phyloP scores from a whole-genome alignment of 1,284 basidiomycete species.

The Puccinia hordei region DNA sequence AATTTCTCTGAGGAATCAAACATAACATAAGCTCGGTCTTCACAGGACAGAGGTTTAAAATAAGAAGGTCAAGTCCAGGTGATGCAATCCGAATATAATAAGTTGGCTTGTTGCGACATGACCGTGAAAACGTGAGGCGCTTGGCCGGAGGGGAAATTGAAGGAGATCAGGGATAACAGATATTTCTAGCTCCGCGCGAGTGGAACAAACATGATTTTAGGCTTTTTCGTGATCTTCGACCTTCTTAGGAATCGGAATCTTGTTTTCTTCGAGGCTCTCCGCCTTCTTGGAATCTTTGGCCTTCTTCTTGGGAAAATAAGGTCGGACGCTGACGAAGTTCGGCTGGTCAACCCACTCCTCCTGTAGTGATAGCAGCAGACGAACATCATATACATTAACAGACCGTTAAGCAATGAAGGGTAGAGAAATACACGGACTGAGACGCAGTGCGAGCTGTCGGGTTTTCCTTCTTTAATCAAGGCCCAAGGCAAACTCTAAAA shows the following conservation, averaged over 20 bases:
- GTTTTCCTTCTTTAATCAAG: background rate
- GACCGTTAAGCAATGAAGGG: background rate
- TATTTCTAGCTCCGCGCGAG: no score
- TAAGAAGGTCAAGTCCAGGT: background rate
- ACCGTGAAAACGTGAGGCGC: background rate
- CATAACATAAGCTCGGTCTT: background rate
- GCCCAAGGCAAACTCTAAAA: slow-evolving; percentile 10
- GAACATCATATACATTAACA: background rate
- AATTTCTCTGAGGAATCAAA: background rate
- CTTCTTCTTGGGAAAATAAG: no score
- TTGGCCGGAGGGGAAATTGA: background rate
- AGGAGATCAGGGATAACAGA: background rate
- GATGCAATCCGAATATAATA: slow-evolving; percentile 20
- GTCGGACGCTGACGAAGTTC: slow-evolving; percentile 18
- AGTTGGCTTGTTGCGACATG: background rate
- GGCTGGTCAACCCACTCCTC: slow-evolving; percentile 29
- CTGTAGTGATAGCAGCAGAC: background rate
- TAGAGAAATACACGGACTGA: background rate
- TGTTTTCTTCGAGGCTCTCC: no score
- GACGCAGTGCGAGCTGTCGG: background rate
- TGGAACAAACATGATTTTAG: background rate
- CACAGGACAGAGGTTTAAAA: background rate
- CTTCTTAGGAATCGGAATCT: no score
- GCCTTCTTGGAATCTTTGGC: no score
- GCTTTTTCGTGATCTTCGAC: background rate